Conservation (phyloP, 441 rosid genomes). For the Rhodomyrtus psidioides region DNA sequence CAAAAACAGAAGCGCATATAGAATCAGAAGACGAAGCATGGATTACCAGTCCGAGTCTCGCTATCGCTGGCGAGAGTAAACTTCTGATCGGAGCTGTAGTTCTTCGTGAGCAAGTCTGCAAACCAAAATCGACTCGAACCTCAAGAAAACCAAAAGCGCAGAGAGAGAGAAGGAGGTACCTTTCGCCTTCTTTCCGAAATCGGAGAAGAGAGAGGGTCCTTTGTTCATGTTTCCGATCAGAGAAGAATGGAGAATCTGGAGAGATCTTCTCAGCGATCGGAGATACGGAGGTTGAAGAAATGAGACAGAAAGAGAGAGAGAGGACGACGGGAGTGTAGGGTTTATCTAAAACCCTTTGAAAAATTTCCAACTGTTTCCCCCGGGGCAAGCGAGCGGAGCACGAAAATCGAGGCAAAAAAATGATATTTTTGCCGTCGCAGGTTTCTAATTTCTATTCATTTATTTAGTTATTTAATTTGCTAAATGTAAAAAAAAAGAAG, state of each 20-base stretch:
- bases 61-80: slow-evolving; percentile 16
- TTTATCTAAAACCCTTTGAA: not conserved
- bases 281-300: not conserved
- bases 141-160: not conserved
- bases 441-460: too few species aligned
- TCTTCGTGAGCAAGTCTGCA: slow-evolving; percentile 31
- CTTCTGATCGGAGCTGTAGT: slow-evolving; percentile 22
- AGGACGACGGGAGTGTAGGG: not conserved
- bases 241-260: not conserved
- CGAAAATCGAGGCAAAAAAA: not conserved
- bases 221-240: not conserved
- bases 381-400: not conserved
- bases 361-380: not conserved
- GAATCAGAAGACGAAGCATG: not conserved
- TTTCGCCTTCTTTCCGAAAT: slow-evolving; percentile 25
- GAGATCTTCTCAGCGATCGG: not conserved
- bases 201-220: slow-evolving; percentile 30
- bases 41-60: slow-evolving; percentile 22
- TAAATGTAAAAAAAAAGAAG: too few species aligned
- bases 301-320: not conserved
- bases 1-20: not conserved
- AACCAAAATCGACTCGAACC: not conserved
- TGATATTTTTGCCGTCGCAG: not conserved
- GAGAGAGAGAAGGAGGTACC: slow-evolving; percentile 10
- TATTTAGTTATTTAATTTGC: too few species aligned